phyloP scores from a whole-genome alignment of 768 basidiomycete species.

The Lentinula edodes region DNA sequence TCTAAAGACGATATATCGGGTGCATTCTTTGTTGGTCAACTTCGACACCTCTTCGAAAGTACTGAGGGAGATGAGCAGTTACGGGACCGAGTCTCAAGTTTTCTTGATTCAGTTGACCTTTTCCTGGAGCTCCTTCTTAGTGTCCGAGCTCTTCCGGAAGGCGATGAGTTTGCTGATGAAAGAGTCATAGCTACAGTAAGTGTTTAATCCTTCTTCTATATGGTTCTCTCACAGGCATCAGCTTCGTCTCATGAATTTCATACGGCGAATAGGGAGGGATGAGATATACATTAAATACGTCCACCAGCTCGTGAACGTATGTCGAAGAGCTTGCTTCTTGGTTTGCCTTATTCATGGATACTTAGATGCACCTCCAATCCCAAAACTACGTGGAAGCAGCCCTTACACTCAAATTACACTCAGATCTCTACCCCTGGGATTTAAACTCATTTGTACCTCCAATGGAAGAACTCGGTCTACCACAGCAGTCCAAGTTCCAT shows the following conservation, averaged over 20 bases:
- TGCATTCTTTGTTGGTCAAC: slow-evolving; percentile 87
- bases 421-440: slow-evolving; percentile 91
- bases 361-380: slow-evolving; percentile 78
- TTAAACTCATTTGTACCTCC: slow-evolving; percentile 74
- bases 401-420: slow-evolving; percentile 87
- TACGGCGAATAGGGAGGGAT: slow-evolving; percentile 83
- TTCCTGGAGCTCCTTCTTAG: slow-evolving; percentile 90
- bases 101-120: slow-evolving; percentile 85
- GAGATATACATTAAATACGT: slow-evolving; percentile 97
- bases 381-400: slow-evolving; percentile 94
- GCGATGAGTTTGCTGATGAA: slow-evolving; percentile 93
- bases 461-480: slow-evolving; percentile 85
- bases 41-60: slow-evolving; percentile 85
- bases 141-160: slow-evolving; percentile 84
- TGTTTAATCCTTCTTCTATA: slow-evolving; percentile 1
- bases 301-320: slow-evolving; percentile 86
- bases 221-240: slow-evolving; percentile 21
- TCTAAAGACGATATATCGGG: slow-evolving; percentile 89
- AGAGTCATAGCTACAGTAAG: slow-evolving; percentile 83
- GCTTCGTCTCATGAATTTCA: slow-evolving; percentile 91
- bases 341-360: slow-evolving; percentile 2
- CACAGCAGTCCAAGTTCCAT: slow-evolving; percentile 90
- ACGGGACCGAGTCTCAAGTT: slow-evolving; percentile 69
- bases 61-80: slow-evolving; percentile 77
- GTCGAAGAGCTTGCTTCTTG: slow-evolving; percentile 17